Base-by-base conservation (phyloP, 768 basidiomycete genomes). In the Podaxis mareebaensis region DNA sequence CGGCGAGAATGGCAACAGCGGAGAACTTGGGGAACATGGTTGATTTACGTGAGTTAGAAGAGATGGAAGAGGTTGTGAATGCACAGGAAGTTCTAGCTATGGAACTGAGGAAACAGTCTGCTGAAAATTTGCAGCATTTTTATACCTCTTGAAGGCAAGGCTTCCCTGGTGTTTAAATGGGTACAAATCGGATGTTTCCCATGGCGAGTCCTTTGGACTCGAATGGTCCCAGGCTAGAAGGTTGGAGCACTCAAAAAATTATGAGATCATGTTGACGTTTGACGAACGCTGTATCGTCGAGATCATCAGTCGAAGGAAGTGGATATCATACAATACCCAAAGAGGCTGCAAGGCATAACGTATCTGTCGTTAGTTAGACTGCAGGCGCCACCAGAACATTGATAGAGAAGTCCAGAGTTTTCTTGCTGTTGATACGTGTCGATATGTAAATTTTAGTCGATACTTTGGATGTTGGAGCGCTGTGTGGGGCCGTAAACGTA, bases 1-100 rank as follows among this genome's bases (percentile, higher is more conserved):
- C 44, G 13, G 59, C 59, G 24, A 55, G 42, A 24, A 51, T 8
- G 48, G 53, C 53, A 36, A 56, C 28, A n/a, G 36, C 54, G 36
- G 53, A 53, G 54, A 65, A 24, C 20, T 54, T 44, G 20, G 59
- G 15, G 53, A 57, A 65, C 55, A 64, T 59, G 17, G 15, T 58
- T 46, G 54, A 17, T 30, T 53, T 53, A 33, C 8, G 30, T 33
- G 30, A 3, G 38, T 22, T 20, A 40, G 54, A 39, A 17, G 40
- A 13, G 17, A 11, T 13, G 2, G 40, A 17, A 33, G n/a, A 38
- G 33, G 53, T 7, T 38, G 53, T 8, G 22, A 12, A 36, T 38
- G 33, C 11, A 15, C 17, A 15, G 36, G 30, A 38, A 22, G 30
- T 54, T 38, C 17, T 33, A 0, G 53, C n/a, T 24, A 26, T 33